Base-by-base conservation (phyloP, 805 yeast species). In the Priceomyces medius region DNA sequence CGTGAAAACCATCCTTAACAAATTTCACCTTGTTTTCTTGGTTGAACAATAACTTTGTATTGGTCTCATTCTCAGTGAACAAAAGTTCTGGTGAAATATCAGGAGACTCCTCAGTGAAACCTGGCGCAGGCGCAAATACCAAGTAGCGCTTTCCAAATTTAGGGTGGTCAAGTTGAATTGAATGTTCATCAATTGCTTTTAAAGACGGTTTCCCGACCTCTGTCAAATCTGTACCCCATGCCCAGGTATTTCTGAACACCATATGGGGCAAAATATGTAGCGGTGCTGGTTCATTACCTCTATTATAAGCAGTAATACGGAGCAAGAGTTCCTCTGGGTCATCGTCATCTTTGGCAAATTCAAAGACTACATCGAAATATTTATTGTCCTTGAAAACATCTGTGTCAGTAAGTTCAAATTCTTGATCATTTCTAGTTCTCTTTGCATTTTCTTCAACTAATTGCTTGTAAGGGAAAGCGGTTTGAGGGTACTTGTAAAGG, bases 1-100 rank as follows among this genome's bases (percentile, higher is more conserved):
- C 96, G 61, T 90, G 96, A 74, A 90, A 89, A 1, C 91, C 97
- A 63, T 90, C 97, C 61, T 90, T 90, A 45, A 82, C 83, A 61
- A 71, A 88, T 35, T 69, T 56, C 17, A 38, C 26, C 29, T 79
- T 73, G 52, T 86, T 84, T 50, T 75, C 71, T 50, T 80, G 83
- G 23, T 74, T 69, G 56, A 84, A 90, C 47, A 90, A 71, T 55
- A 77, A 77, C 54, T 76, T 58, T 53, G 79, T 74, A 64, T 90
- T 90, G 14, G 96, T 84, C 58, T 85, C 95, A 62, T 90, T 90
- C 45, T 90, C 95, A 35, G 97, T 90, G 64, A 90, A 90, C 40
- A 90, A 61, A 43, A 88, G 68, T 45, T 70, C 64, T 3, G 96
- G 95, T 46, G 81, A 88, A 35, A 88, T 79, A 66, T 87, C 96